Percentiles rank a stretch among this genome's conserved stretches.
phyloP scores from a whole-genome alignment of 768 basidiomycete genomes.

The Termitomyces sp. region DNA sequence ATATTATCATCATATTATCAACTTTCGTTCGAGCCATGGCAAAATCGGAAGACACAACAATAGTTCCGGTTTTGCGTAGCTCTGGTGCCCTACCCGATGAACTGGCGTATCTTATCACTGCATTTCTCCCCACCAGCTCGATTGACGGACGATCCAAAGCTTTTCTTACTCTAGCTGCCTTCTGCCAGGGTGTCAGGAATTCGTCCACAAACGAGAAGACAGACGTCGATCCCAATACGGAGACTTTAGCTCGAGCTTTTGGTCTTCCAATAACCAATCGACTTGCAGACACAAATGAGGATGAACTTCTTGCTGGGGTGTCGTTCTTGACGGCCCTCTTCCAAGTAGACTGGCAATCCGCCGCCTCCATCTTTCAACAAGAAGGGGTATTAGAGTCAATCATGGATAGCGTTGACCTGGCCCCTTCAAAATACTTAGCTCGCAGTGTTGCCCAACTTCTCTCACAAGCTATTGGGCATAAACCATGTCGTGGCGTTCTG shows the following conservation, averaged over 20 bases:
- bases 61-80: constrained; percentile 18
- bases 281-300: constrained; percentile 53
- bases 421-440: constrained; percentile 40
- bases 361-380: constrained; percentile 54
- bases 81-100: constrained; percentile 45
- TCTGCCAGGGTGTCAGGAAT: constrained; percentile 54
- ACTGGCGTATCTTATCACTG: constrained; percentile 40
- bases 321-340: constrained; percentile 75
- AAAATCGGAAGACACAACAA: neutral
- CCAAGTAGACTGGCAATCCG: constrained; percentile 72
- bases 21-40: neutral
- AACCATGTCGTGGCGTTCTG: constrained; percentile 59
- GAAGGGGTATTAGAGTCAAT: constrained; percentile 62
- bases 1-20: too few relatives aligned
- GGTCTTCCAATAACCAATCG: constrained; percentile 40
- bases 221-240: constrained; percentile 40
- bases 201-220: constrained; percentile 28
- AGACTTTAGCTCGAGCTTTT: constrained; percentile 44
- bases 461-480: constrained; percentile 71
- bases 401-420: constrained; percentile 67
- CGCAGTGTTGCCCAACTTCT: constrained; percentile 68
- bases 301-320: constrained; percentile 45
- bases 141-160: constrained; percentile 54
- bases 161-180: constrained; percentile 60
- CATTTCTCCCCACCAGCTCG: constrained; percentile 45